Base-by-base conservation (phyloP, 148 eudicot genomes). In the Beta vulgaris region DNA sequence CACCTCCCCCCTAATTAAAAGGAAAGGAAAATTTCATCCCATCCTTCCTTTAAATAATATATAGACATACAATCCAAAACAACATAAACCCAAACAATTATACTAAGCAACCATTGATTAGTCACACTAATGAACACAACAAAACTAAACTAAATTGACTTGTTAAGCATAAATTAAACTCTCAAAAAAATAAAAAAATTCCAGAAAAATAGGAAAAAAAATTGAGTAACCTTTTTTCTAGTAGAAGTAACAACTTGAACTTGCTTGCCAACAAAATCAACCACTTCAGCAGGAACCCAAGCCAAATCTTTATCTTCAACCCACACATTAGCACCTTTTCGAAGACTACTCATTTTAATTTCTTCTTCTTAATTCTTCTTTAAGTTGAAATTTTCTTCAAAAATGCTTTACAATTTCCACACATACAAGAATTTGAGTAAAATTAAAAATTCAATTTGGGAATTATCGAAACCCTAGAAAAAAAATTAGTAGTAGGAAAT, bases 311-410 rank as follows among this genome's bases (percentile, higher is more conserved):
- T 92, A 69, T 92, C 99, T 69, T 91, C 90, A 32, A 85, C 88
- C 99, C 99, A 96, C 4, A 96, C 99, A 74, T 85, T 87, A 1
- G 91, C 88, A 18, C 94, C 97, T 76, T 87, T 96, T 0, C 92
- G 87, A 8, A 90, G 76, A 76, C 87, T 79, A 25, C 19, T 51
- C 74, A 69, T 60, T 35, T 7, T 23, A 4, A 43, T 13, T 58
- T 6, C 16, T n/a, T 53, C 44, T n/a, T n/a, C n/a, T n/a, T n/a
- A 67, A 18, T 23, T 65, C 12, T 19, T 29, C 35, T 48, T 48
- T 48, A 6, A 48, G 16, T 21, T 39, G 8, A 10, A 2, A 6
- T 39, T 16, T 42, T 9, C 21, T 21, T 49, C 49, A 39, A 13
- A 48, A 68, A 12, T 34, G 37, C 19, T 26, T 19, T 34, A 25